A percentile compares a stretch with the other conserved stretches of the same genome.
Conservation (phyloP, 768 basidiomycete species). For the Suillus americanus region DNA sequence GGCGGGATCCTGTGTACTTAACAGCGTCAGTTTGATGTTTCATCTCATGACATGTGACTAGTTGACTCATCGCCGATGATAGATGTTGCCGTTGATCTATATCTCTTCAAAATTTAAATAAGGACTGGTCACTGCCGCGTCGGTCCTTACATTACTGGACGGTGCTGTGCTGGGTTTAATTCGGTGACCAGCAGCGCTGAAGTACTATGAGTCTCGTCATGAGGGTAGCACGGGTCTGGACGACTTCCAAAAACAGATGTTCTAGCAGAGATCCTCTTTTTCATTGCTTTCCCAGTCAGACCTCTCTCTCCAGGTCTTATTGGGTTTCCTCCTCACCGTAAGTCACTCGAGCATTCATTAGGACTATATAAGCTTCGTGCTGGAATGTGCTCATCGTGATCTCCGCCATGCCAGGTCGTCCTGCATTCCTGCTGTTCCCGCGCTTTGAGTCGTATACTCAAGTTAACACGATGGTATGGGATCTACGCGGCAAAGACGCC, state of each 20-base stretch:
- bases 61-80: no score
- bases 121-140: no score
- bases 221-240: neutral
- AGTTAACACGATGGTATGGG: constrained; percentile 31
- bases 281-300: constrained; percentile 17
- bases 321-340: constrained; percentile 22
- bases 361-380: constrained; percentile 26
- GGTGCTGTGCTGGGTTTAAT: neutral
- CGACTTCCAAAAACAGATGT: neutral
- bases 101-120: neutral
- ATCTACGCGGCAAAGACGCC: constrained; percentile 18
- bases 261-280: constrained; percentile 18
- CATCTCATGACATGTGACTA: no score
- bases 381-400: constrained; percentile 8
- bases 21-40: no score
- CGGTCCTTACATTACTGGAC: neutral
- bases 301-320: constrained; percentile 24
- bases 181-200: neutral
- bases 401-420: constrained; percentile 30
- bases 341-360: constrained; percentile 10
- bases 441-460: constrained; percentile 34
- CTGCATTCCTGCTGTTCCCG: constrained; percentile 29
- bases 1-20: no score
- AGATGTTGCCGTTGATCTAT: no score
- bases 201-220: neutral